Evolutionary conservation across 371 early-diverging fungal genomes (phyloP), one percentile per base, ranked within the genome.

Genomic region (Mortierella sp.): DNA sequence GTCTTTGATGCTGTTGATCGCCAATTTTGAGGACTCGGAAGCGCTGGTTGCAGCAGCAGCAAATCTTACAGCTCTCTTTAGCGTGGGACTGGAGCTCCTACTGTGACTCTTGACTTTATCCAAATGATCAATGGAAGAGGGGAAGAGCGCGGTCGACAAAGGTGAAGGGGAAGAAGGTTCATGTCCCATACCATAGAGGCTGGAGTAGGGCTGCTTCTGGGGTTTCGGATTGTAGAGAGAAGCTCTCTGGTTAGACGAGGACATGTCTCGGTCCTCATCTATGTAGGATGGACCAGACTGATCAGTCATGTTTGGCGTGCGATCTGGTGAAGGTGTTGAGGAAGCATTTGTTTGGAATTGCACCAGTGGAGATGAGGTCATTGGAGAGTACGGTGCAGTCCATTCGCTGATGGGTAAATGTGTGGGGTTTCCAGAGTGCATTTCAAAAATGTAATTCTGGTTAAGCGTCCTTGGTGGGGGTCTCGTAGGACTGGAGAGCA

Each of bases 111-210:
- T 65, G 32, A 59, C 38, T 16, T 55, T 58, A 15, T 75, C 70
- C 47, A 69, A 36, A 38, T 63, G 58, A 28, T 72, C 78, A 38
- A 41, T 59, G 15, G 69, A 47, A 32, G 65, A 57, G 3, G 75
- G 76, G 32, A 81, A 66, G 38, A 72, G 65, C 24, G 76, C 66
- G 2, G 75, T 67, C n/a, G 81, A 81, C 24, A 81, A 66, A 16
- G 81, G 81, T 16, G 80, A 80, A 10, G 80, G 80, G 0, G 80
- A 80, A 4, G 75, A 67, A 5, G 80, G 80, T 11, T 65, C 80
- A 52, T 76, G 65, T 11, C 70, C 64, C 52, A 58, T 67, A 3
- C 74, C 74, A 63, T 77, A 77, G 13, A 72, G 57, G 41, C 50
- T 62, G n/a, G 77, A 47, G 21, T 63, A 71, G 22, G 58, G 63